Base-by-base conservation (phyloP, 139 green algal species). In the Coccomyxa sp. region DNA sequence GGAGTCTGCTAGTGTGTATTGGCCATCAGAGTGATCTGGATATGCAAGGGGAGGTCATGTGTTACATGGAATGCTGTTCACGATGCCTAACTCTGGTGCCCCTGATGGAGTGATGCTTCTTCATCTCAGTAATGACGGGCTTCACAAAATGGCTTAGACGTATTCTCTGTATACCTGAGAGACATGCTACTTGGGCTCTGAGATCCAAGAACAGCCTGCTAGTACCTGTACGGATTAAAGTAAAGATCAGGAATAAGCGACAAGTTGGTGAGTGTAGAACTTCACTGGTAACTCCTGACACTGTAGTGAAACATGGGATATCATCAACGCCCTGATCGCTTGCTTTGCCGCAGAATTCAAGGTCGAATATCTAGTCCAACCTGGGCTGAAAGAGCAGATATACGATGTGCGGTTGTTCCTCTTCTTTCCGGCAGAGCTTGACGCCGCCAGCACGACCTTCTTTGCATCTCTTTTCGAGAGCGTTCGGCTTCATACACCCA, bases 401-500 rank as follows among this genome's bases (percentile, higher is more conserved):
- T 82, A 82, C 64, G 36, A 77, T 18, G 70, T 82, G 4, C 40
- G 70, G 10, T 36, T 82, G 38, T 82, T 75, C 72, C 34, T 78
- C 54, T 82, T 82, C n/a, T 73, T 78, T 31, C 72, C 74, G 6
- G 50, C 76, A 54, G 70, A 82, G 31, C 27, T 82, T 71, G 35
- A 73, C 16, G 54, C 78, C 35, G 78, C 77, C 24, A 50, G 37
- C 29, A 73, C 55, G 41, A 35, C 70, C 27, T 76, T 83, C 35
- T 83, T 78, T 58, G 34, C 38, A 29, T 36, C 79, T 27, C 68
- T 83, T 8, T 80, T 24, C 33, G 40, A 74, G n/a, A 68, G 73
- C 7, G 68, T 79, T 7, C 74, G 79, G 16, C 74, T 83, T n/a
- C 79, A 83, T 68, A 80, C 79, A 4, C 79, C 79, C 36, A 82